Evolutionary conservation across 768 basidiomycete genomes (phyloP).

Genomic region (Phlegmacium glaucopus): DNA sequence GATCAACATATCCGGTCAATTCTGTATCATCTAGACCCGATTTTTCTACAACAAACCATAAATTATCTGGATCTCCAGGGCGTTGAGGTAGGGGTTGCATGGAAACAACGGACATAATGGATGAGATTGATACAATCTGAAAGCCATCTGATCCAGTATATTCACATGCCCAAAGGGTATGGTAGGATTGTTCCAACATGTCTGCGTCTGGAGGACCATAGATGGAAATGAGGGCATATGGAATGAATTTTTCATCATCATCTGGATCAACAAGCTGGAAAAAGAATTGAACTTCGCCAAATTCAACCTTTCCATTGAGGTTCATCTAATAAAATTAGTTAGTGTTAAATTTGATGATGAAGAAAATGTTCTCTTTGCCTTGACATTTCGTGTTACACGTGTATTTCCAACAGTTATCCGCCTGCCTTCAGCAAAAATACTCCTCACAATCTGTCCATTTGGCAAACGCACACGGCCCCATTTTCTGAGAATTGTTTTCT

Average conservation of each 20-base stretch:
- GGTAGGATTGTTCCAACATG: background rate
- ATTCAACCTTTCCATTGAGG: background rate
- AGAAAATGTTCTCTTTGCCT: background rate
- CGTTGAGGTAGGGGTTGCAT: slow-evolving; percentile 21
- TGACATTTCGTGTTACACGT: background rate
- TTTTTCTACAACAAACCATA: slow-evolving; percentile 26
- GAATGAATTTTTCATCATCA: background rate
- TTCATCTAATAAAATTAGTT: background rate
- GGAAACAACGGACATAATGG: slow-evolving; percentile 20
- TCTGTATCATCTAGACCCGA: slow-evolving; percentile 19
- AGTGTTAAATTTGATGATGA: background rate
- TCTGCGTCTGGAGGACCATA: slow-evolving; percentile 1
- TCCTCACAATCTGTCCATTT: background rate
- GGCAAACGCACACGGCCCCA: background rate
- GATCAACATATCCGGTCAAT: background rate
- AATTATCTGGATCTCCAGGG: slow-evolving; percentile 1
- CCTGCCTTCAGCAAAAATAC: background rate
- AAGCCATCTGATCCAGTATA: background rate
- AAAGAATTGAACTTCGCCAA: background rate
- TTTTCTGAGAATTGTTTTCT: slow-evolving; percentile 1
- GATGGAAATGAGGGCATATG: background rate
- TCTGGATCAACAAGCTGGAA: background rate
- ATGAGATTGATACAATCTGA: background rate
- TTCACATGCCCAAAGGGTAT: background rate
- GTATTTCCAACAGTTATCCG: background rate